Base-by-base conservation (phyloP, 257 asterid species). In the Lycium ferocissimum region DNA sequence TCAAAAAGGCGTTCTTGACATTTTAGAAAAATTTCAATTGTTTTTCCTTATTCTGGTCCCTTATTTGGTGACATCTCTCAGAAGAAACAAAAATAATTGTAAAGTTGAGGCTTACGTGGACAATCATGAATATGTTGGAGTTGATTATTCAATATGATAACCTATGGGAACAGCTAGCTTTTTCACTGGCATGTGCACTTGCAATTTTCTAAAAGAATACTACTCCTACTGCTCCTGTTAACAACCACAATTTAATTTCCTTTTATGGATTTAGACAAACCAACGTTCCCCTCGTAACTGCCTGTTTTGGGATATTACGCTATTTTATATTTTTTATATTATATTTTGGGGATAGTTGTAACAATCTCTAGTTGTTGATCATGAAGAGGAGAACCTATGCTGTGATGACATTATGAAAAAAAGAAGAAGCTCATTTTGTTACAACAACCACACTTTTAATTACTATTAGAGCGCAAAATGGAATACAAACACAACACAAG, bases 241-340 rank as follows among this genome's bases (percentile, higher is more conserved):
- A 7, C 65, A 53, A 53, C 49, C 82, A 53, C 26, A 51, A 8
- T 78, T 53, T 53, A 26, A 26, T 78, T 78, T 53, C 82, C 82
- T 51, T 26, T 53, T 76, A 26, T 51, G 65, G 82, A 51, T 26
- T 49, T 49, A 12, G 81, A 49, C 62, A 49, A 49, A 75, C 10
- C 12, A 69, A 38, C 33, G 22, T 33, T 33, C 45, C 18, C 20
- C 26, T 49, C 45, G 17, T 75, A 26, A 26, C 33, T 26, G 63
- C 47, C 47, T 53, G 43, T 53, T 76, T 75, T 76, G 26, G 82
- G 82, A 76, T 10, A 76, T 51, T 35, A 37, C 51, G 10, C 11
- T 69, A 14, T 69, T 69, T 15, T 9, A 8, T 22, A 9, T 62
- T 1, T 20, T 9, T 20, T 4, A 62, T 62, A 9, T 62, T 33